Evolutionary conservation across 148 eudicot species (phyloP), one percentile per base, ranked within the genome.

Genomic region (Rhododendron mucronatum): DNA sequence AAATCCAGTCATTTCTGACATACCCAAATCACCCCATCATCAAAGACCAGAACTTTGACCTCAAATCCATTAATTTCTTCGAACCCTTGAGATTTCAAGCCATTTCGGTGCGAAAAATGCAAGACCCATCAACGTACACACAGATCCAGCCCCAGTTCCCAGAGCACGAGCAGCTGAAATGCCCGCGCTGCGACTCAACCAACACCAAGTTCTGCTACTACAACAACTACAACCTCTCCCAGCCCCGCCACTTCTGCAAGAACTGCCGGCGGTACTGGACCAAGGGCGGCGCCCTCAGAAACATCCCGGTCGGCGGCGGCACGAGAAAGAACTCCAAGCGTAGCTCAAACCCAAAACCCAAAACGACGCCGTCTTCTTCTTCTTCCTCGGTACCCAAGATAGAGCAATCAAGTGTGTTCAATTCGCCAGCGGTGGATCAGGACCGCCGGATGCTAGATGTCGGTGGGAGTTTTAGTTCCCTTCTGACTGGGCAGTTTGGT

Each of bases 171-270:
- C 91, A 90, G 33, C 87, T 93, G 45, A 92, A 88, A 81, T 93
- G 96, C 88, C 96, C 96, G 9, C 85, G 96, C 5, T 92, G 94
- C 18, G 92, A 91, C 3, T 93, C 96, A 0, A 53, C 87, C 2
- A 94, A 92, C 90, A 94, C 96, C n/a, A 94, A 92, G 15, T 92
- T 92, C 88, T 92, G 94, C 78, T 92, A 92, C 89, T 94, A 92
- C 92, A 92, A 93, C 93, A 93, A 93, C 92, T 92, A 92, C 90
- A 93, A 93, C 33, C 91, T 93, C 53, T 92, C 94, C 10, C 95
- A 93, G 85, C 95, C 95, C 0, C 90, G 94, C 35, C 92, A 88
- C 41, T 91, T 87, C 80, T 91, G 92, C 89, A 91, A 91, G 84
- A 89, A 85, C 80, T 91, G 92, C 78, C 59, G 86, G 3, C 59